A percentile compares a stretch with the other conserved stretches of the same genome.
These are phyloP conservation scores for Calonectria multiphialidica DNA, from an alignment of 2,329 filamentous ascomycete species.

Conservation along the genomic window DNA sequence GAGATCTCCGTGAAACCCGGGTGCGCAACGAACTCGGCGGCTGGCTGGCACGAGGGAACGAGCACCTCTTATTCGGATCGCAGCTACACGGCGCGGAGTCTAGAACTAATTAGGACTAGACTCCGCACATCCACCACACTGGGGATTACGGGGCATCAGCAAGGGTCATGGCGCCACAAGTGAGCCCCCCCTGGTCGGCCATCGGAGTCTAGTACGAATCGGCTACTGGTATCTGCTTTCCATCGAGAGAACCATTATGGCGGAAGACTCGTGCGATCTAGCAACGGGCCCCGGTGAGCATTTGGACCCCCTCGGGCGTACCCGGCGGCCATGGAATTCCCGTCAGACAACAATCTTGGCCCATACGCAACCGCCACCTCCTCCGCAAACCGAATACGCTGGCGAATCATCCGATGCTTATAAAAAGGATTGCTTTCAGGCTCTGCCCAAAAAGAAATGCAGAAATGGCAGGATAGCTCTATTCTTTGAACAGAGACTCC, in stretches of 20 bases:
- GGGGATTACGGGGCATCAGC: not conserved
- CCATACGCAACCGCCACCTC: not conserved
- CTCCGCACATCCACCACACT: conserved; percentile 30
- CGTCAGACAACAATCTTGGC: not conserved
- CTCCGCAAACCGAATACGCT: not conserved
- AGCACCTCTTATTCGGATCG: conserved; percentile 22
- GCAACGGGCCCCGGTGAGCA: not conserved
- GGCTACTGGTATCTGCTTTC: conserved; percentile 30
- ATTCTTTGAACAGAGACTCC: not conserved
- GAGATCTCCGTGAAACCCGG: not conserved
- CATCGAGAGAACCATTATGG: not conserved
- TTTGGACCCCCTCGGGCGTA: not conserved
- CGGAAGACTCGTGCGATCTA: not conserved
- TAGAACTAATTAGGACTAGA: conserved; percentile 41
- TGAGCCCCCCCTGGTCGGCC: not conserved
- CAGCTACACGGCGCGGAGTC: conserved; percentile 44
- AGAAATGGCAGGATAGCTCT: not conserved
- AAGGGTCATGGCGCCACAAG: not conserved
- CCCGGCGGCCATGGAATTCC: not conserved
- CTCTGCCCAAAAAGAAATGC: too few species aligned
- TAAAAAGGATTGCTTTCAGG: not conserved
- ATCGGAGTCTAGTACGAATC: conserved; percentile 42
- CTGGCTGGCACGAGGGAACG: conserved; percentile 1
- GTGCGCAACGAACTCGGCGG: conserved; percentile 2
- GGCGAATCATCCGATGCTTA: not conserved